A percentile compares a stretch with the other conserved stretches of the same genome.
Conservation (phyloP, 306 rosid genomes). For the Quercus aquifolioides region DNA sequence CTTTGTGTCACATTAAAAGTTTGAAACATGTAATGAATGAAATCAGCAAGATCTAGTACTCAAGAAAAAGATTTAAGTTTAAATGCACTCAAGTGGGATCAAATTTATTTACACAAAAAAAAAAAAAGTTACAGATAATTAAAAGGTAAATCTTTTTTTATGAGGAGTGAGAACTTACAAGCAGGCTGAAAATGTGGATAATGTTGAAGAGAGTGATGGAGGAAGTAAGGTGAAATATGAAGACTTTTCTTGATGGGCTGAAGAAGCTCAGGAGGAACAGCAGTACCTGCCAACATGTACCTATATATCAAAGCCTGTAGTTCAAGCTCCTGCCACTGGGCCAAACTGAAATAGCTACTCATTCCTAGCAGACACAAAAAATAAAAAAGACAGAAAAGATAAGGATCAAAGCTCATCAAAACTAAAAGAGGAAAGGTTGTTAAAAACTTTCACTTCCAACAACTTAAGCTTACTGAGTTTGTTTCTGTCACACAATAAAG, state of each 20-base stretch:
- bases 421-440: constrained; percentile 5
- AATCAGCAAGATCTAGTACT: background rate
- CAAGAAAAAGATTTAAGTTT: background rate
- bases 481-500: background rate
- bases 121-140: background rate
- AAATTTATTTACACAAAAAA: background rate
- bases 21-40: background rate
- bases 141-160: background rate
- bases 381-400: background rate
- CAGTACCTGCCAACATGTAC: constrained; percentile 81
- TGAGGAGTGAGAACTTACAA: constrained; percentile 42
- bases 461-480: constrained; percentile 13
- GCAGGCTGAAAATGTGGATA: constrained; percentile 50
- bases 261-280: constrained; percentile 90
- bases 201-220: constrained; percentile 64
- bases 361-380: constrained; percentile 36
- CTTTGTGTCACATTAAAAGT: too few species aligned
- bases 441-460: background rate
- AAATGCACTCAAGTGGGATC: too few species aligned
- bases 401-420: background rate
- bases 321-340: constrained; percentile 97
- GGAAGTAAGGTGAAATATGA: constrained; percentile 39
- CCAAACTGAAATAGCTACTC: constrained; percentile 76
- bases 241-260: constrained; percentile 86
- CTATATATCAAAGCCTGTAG: constrained; percentile 86